Evolutionary conservation across 192 early-diverging fungal genomes (phyloP), one percentile per base, ranked within the genome.

Genomic region (Haplosporangium gracile): DNA sequence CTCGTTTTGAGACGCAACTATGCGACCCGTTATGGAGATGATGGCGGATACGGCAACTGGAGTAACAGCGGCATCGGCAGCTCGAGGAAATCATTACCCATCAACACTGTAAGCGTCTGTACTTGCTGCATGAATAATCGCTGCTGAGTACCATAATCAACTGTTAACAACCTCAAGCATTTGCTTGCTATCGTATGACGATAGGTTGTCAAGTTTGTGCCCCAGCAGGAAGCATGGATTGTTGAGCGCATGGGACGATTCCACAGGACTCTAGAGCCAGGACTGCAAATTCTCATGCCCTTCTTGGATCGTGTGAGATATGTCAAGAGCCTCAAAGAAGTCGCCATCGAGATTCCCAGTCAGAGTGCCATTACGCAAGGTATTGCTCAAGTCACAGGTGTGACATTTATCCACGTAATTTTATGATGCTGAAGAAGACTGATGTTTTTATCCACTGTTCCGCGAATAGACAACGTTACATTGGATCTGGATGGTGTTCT

Each of bases 141-240:
- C n/a, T 2, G 55, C 0, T 15, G n/a, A 71, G 34, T 24, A 26
- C 34, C 0, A 29, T 71, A 20, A 40, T 13, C 24, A 5, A 11
- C 39, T 22, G n/a, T 40, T 26, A 53, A 34, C 51, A 34, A 74
- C 26, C 32, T 10, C 69, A 55, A 2, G 40, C 10, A 7, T 22
- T 6, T 77, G 47, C 10, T 51, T 73, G 40, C 47, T 20, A 24
- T 38, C 70, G 2, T 15, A 32, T 43, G 20, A 4, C 15, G 15
- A 36, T 79, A 92, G 93, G 81, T 96, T 22, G 87, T 99, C 84
- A 98, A 98, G 90, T 99, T 99, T 90, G 98, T 99, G 26, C 98
- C 98, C 53, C 97, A 99, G 90, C 97, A 98, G 87, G 97, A 98
- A 89, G 96, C 97, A 8, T 98, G 97, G 97, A 94, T 99, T 36